Evolutionary conservation across 1,284 basidiomycete genomes (phyloP), one percentile per base, ranked within the genome.

Genomic region (Phenoliferia sp.): DNA sequence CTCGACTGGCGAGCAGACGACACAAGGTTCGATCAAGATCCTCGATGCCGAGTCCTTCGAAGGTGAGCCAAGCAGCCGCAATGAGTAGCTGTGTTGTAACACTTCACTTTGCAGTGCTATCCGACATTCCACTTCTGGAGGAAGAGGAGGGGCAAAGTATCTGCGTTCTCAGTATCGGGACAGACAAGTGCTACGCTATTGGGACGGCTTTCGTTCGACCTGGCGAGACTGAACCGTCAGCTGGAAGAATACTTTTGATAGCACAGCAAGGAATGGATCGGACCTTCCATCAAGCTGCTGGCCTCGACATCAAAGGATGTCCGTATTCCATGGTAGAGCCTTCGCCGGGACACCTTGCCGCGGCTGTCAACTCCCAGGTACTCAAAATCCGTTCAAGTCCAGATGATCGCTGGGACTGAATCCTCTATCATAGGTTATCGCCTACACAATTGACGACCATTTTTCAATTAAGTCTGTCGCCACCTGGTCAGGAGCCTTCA

Each of bases 401-500:
- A n/a, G 26, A 31, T 1, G 15, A 32, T 55, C 19, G 59, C 29
- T 3, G 31, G n/a, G n/a, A n/a, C n/a, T n/a, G n/a, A n/a, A n/a
- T n/a, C n/a, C n/a, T n/a, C n/a, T n/a, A n/a, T n/a, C 22, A 19
- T 59, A 73, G 70, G 67, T 74, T 48, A 52, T 59, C 17, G 62
- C 67, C 26, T 72, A 67, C 54, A 22, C 60, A 9, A 59, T 67
- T 61, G 57, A 67, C 29, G 48, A 22, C 54, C 22, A 22, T 33
- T 19, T 10, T 31, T n/a, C 61, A 1, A 33, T 76, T 12, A 34
- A 65, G 7, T 34, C 62, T 17, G 57, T 67, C 3, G 68, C 74
- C 9, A 70, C 59, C 5, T 77, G 76, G 76, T 69, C 70, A 29
- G 74, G 74, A n/a, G 72, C 76, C 0, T 76, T 75, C 68, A 62